Percentiles rank a stretch among this genome's conserved stretches.
Evolutionary conservation across 179 eudicot genomes (phyloP).

Genomic region (Spergularia azorica): DNA sequence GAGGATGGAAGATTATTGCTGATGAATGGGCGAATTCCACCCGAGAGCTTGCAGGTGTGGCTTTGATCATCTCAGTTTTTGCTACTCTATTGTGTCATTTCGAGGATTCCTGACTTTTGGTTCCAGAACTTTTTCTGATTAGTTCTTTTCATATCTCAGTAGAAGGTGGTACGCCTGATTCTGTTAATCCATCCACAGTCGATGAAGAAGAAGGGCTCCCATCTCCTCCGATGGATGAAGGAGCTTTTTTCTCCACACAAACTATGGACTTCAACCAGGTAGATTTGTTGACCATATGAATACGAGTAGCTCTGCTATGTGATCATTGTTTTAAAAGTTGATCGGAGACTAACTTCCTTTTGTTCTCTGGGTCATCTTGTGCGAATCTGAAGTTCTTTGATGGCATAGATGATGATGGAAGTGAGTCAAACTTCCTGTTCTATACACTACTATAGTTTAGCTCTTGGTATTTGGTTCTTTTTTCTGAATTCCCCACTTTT

Average conservation of each 20-base stretch:
- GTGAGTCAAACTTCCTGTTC: slow-evolving; percentile 60
- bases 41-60: slow-evolving; percentile 48
- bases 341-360: slow-evolving; percentile 40
- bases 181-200: slow-evolving; percentile 66
- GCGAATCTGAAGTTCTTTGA: slow-evolving; percentile 74
- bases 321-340: slow-evolving; percentile 29
- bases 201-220: slow-evolving; percentile 87
- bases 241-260: slow-evolving; percentile 54
- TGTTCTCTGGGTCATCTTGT: slow-evolving; percentile 26
- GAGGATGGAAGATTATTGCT: slow-evolving; percentile 76
- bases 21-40: slow-evolving; percentile 80
- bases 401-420: slow-evolving; percentile 95
- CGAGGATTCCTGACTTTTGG: background rate
- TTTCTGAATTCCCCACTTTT: slow-evolving; percentile 47
- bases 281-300: slow-evolving; percentile 13
- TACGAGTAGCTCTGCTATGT: background rate
- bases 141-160: slow-evolving; percentile 23
- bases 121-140: background rate
- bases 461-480: slow-evolving; percentile 51
- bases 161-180: slow-evolving; percentile 74
- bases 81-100: background rate
- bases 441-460: slow-evolving; percentile 30
- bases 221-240: slow-evolving; percentile 89
- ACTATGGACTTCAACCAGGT: slow-evolving; percentile 74
- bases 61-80: background rate